Conservation (phyloP, 73 alveolate species). For the Effrenium voratum region DNA sequence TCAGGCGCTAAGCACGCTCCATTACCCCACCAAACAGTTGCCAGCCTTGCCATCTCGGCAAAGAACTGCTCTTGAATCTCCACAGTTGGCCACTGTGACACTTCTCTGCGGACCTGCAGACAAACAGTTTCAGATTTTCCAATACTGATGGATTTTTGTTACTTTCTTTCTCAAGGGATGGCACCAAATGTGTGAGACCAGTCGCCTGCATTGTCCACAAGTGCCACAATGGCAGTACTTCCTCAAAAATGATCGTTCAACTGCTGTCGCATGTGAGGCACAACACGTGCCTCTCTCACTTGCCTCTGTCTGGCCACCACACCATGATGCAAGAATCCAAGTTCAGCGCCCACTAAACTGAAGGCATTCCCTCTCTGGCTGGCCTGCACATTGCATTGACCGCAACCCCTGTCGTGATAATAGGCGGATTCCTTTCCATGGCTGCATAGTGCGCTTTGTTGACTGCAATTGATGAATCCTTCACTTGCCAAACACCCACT, state of each 20-base stretch:
- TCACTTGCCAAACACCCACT: no score
- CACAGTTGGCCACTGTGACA: slow-evolving; percentile 89
- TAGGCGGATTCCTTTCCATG: no score
- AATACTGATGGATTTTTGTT: neutral
- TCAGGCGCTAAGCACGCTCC: no score
- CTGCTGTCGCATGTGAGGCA: neutral
- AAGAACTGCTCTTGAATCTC: slow-evolving; percentile 92
- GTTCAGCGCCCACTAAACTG: slow-evolving; percentile 43
- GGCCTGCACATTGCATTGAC: slow-evolving; percentile 7
- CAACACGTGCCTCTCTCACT: neutral
- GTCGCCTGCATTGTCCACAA: no score
- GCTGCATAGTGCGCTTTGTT: no score
- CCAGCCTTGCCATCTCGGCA: slow-evolving; percentile 85
- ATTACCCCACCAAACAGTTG: no score
- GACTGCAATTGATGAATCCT: no score
- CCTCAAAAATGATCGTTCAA: neutral
- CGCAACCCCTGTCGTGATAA: no score
- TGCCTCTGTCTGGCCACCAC: neutral
- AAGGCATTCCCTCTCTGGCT: slow-evolving; percentile 69
- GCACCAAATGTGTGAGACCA: no score
- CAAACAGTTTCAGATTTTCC: neutral
- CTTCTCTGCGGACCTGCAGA: slow-evolving; percentile 38
- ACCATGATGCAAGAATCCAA: neutral
- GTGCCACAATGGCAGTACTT: slow-evolving; percentile 78
- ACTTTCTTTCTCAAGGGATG: neutral